phyloP scores from a whole-genome alignment of 2,329 filamentous ascomycete genomes.

The Cercospora zeae-maydis region DNA sequence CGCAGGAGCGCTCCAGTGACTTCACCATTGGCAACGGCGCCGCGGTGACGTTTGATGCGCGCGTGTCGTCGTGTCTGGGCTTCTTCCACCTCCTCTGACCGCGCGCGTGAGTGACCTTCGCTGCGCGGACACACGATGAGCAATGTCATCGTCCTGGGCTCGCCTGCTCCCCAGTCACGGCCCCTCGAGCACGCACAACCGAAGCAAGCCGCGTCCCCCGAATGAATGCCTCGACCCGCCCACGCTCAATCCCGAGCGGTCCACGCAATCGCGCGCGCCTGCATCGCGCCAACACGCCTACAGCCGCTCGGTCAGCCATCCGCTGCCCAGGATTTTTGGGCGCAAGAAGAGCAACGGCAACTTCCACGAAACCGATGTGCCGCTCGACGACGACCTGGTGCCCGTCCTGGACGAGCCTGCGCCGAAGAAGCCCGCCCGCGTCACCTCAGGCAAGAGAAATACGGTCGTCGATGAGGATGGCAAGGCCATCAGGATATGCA shows the following conservation, averaged over 20 bases:
- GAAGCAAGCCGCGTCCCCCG: conserved; percentile 26
- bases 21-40: background rate
- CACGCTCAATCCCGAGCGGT: conserved; percentile 26
- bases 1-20: background rate
- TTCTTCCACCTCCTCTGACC: background rate
- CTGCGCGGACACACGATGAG: background rate
- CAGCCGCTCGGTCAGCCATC: conserved; percentile 71
- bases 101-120: background rate
- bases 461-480: conserved; percentile 44
- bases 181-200: conserved; percentile 15
- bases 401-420: conserved; percentile 34
- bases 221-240: conserved; percentile 22
- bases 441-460: conserved; percentile 33
- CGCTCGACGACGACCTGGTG: conserved; percentile 47
- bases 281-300: conserved; percentile 30
- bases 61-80: background rate
- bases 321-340: conserved; percentile 69
- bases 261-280: conserved; percentile 17
- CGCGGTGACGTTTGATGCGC: background rate
- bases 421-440: conserved; percentile 29
- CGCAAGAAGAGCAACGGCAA: conserved; percentile 51
- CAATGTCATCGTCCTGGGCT: conserved; percentile 36
- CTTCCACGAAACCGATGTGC: conserved; percentile 32
- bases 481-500: conserved; percentile 69
- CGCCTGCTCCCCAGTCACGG: conserved; percentile 28